A percentile compares a stretch with the other conserved stretches of the same genome.
Evolutionary conservation across 768 basidiomycete species (phyloP).

Genomic region (Epithele typhae): DNA sequence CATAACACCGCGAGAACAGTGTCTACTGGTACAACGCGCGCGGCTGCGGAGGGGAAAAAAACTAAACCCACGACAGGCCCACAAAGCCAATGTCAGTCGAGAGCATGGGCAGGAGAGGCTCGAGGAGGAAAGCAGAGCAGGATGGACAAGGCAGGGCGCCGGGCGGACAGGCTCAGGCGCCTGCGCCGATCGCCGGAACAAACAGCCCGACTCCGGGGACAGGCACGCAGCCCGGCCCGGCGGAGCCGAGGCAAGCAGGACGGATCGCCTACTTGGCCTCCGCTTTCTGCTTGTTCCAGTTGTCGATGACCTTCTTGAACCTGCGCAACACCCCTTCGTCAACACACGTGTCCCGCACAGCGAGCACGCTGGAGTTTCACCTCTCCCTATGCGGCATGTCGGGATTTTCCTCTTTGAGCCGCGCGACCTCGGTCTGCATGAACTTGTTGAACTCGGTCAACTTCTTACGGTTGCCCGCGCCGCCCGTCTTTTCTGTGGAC

Average conservation of each 20-base stretch:
- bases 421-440: slow-evolving; percentile 75
- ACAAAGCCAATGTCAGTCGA: too few relatives aligned
- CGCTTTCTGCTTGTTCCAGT: slow-evolving; percentile 68
- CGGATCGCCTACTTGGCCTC: slow-evolving; percentile 38
- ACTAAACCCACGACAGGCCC: too few relatives aligned
- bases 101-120: too few relatives aligned
- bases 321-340: slow-evolving; percentile 6
- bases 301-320: slow-evolving; percentile 66
- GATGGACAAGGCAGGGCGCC: too few relatives aligned
- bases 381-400: slow-evolving; percentile 70
- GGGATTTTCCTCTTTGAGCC: slow-evolving; percentile 72
- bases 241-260: background rate
- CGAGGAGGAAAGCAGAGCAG: too few relatives aligned
- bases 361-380: slow-evolving; percentile 38
- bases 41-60: too few relatives aligned
- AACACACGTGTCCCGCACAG: too few relatives aligned
- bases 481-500: slow-evolving; percentile 46
- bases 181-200: too few relatives aligned
- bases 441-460: slow-evolving; percentile 77
- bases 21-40: too few relatives aligned
- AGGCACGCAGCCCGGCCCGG: background rate
- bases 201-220: too few relatives aligned
- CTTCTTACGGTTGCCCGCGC: slow-evolving; percentile 51
- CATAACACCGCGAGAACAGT: too few relatives aligned
- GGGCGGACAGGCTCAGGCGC: too few relatives aligned